Evolutionary conservation across 257 asterid genomes (phyloP).

Genomic region (Nicotiana attenuata): DNA sequence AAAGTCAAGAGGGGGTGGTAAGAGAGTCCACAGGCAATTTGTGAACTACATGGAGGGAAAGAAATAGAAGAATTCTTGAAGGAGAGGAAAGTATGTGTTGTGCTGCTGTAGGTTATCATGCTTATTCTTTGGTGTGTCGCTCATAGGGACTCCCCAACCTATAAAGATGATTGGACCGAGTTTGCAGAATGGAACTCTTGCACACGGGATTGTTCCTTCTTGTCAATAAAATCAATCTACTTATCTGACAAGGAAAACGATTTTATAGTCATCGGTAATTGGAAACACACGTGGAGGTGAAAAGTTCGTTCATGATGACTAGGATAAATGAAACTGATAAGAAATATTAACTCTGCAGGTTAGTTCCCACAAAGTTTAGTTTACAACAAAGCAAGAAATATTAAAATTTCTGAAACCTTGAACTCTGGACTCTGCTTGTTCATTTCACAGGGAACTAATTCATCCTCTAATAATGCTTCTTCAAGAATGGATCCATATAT

Average conservation of each 20-base stretch:
- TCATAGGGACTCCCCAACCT: background rate
- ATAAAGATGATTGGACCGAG: background rate
- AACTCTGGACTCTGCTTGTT: background rate
- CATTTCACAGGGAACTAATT: conserved; percentile 9
- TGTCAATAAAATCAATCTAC: too few species aligned
- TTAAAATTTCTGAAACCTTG: background rate
- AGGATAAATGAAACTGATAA: too few species aligned
- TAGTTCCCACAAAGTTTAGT: background rate
- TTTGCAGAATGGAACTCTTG: background rate
- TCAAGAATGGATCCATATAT: background rate
- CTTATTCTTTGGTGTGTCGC: background rate
- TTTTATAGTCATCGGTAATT: too few species aligned
- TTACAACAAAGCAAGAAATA: background rate
- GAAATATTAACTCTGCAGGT: too few species aligned
- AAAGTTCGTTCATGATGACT: too few species aligned
- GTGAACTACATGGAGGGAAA: background rate
- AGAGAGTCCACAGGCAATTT: background rate
- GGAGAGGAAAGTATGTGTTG: background rate
- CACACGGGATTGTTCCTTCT: background rate
- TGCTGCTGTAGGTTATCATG: background rate
- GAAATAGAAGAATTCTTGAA: background rate
- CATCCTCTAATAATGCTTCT: background rate
- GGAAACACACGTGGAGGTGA: too few species aligned
- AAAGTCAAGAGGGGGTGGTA: background rate
- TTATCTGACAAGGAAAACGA: too few species aligned